Evolutionary conservation across 2,329 filamentous ascomycete genomes (phyloP), one percentile per base, ranked within the genome.

Genomic region (Bimuria novae-zelandiae): DNA sequence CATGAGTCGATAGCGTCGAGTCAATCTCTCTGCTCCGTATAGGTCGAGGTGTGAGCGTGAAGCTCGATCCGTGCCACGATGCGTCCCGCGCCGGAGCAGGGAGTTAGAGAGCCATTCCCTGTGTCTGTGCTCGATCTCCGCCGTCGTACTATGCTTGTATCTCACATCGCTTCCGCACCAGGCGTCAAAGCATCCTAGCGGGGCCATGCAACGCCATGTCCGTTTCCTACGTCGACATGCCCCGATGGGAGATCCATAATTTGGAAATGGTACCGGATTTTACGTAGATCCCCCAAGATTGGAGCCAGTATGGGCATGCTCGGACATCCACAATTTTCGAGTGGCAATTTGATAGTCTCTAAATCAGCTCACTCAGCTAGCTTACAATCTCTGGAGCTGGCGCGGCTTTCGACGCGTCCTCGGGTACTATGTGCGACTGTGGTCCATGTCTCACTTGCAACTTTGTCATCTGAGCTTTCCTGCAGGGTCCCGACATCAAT

Each of bases 131-230:
- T 67, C 64, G 64, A 71, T 72, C 68, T 69, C 61, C 63, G 52
- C 61, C 56, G 63, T 67, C 61, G 54, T 67, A 62, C 64, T 68
- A 67, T 65, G 64, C 61, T 53, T 60, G 60, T 63, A 68, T 70
- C 67, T 65, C 62, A 65, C 69, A 71, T 71, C 63, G 67, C 67
- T 68, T 69, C 69, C 67, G 62, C 62, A 65, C 49, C 66, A 61
- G 55, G 63, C 68, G 65, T 65, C 67, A 65, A 69, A 57, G 51
- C 54, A 52, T 58, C 63, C 55, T 59, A 59, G 62, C 61, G 49
- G 54, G 50, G 55, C 56, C 60, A 61, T 63, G 65, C 69, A 66
- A 69, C 69, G 67, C 68, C 65, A 67, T 69, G 63, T 51, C 68
- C 59, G 57, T 60, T 58, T 55, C 56, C 60, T 52, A 57, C 51